A percentile compares a stretch with the other conserved stretches of the same genome.
These are phyloP conservation scores for Friedmanniomyces simplex DNA, from an alignment of 495 filamentous ascomycete species.

Conservation along the genomic window DNA sequence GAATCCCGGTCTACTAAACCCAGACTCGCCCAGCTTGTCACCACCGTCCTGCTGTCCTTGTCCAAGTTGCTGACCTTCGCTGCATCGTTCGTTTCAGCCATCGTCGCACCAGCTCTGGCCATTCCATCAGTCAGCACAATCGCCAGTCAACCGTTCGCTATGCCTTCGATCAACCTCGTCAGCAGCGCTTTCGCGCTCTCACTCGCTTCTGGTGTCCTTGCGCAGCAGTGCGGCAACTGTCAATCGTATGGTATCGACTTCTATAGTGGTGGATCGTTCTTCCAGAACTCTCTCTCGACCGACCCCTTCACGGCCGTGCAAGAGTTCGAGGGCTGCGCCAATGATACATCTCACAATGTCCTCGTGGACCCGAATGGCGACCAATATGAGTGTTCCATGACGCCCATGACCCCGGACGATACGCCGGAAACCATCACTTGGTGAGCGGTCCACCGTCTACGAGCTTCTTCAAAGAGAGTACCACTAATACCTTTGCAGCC, in stretches of 20 bases:
- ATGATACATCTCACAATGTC: slow-evolving; percentile 27
- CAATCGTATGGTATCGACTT: slow-evolving; percentile 30
- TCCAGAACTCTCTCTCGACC: slow-evolving; percentile 27
- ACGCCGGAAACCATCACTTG: slow-evolving; percentile 27
- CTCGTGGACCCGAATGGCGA: slow-evolving; percentile 30
- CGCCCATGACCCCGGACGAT: slow-evolving; percentile 25
- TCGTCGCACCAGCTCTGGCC: neutral
- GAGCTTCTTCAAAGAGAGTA: too few species aligned
- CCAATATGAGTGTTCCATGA: slow-evolving; percentile 27
- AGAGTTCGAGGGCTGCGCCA: slow-evolving; percentile 28
- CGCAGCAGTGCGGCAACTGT: slow-evolving; percentile 10
- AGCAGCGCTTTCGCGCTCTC: neutral
- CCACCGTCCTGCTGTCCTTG: neutral
- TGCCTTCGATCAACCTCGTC: neutral
- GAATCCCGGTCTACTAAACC: neutral
- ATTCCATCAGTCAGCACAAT: neutral
- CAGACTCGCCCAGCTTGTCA: neutral
- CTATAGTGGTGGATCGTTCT: slow-evolving; percentile 27
- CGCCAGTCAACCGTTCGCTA: neutral
- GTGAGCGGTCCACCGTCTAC: slow-evolving; percentile 1
- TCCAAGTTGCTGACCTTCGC: neutral
- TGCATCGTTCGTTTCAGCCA: neutral
- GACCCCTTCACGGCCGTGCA: slow-evolving; percentile 25
- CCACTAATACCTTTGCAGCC: neutral
- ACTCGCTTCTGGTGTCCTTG: neutral